Evolutionary conservation across 2,329 filamentous ascomycete species (phyloP).

Genomic region (Fusarium siculi): DNA sequence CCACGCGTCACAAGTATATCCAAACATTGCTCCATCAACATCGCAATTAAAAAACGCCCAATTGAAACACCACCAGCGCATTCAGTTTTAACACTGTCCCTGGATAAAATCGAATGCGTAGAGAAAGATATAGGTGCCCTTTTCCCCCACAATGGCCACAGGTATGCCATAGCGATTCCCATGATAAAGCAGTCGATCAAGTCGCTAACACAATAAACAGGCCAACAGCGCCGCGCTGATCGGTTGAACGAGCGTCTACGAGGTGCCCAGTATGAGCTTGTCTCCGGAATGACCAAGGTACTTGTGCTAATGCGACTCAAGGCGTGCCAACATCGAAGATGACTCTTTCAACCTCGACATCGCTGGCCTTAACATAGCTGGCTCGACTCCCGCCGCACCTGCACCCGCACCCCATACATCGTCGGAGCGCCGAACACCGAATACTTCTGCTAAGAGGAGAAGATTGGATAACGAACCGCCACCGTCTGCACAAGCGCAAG

Average conservation of each 20-base stretch:
- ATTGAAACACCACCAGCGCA: conserved; percentile 3
- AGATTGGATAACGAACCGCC: conserved; percentile 47
- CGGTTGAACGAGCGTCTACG: conserved; percentile 73
- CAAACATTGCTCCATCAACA: conserved; percentile 41
- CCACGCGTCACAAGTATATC: conserved; percentile 36
- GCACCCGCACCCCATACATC: conserved; percentile 38
- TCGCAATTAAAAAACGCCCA: conserved; percentile 9
- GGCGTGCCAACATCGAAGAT: conserved; percentile 67
- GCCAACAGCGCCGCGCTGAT: conserved; percentile 65
- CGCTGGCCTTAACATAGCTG: conserved; percentile 52
- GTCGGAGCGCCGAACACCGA: conserved; percentile 55
- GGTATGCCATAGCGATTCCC: conserved; percentile 37
- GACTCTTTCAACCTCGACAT: conserved; percentile 68
- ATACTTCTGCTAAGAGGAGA: conserved; percentile 61
- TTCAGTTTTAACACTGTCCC: background rate
- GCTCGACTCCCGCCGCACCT: conserved; percentile 37
- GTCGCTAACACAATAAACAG: conserved; percentile 32
- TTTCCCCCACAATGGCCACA: conserved; percentile 48
- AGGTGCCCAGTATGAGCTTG: conserved; percentile 66
- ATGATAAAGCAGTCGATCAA: background rate
- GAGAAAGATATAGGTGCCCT: background rate
- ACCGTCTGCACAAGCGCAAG: conserved; percentile 15
- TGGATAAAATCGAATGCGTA: conserved; percentile 10
- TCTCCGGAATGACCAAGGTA: rapidly evolving
- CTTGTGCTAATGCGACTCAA: conserved; percentile 38